Base-by-base conservation (phyloP, 129 eudicot species). In the Scalesia atractyloides region DNA sequence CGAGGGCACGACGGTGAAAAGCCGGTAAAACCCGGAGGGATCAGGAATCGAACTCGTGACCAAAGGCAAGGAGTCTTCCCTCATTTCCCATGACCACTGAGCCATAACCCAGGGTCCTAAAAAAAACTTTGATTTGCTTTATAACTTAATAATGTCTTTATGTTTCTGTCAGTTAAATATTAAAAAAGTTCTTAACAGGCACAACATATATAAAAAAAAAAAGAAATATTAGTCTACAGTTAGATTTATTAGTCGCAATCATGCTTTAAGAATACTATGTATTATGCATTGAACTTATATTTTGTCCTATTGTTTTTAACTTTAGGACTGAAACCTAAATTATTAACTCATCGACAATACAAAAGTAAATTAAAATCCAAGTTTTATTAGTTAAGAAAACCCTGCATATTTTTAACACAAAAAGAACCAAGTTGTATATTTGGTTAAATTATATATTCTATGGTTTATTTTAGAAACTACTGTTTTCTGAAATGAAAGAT, bases 131-230 rank as follows among this genome's bases (percentile, higher is more conserved):
- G 53, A 33, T 62, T 34, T 62, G 24, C 24, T 36, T 34, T 16
- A 14, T 62, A 34, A 36, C 48, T 62, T 62, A 34, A 62, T 62
- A 62, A 36, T 62, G 46, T 61, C 13, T 61, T 13, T 33, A 61
- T 33, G 7, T 5, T 61, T 61, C 44, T 30, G 20, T 15, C 13
- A 30, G 15, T 30, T 33, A 13, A 24, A 13, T 59, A 13, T 14
- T 59, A 14, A 18, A 17, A 59, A 22, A 4, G 8, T 59, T 56
- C 34, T 56, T 56, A 56, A 56, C 10, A 18, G 16, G 64, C 37
- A 5, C 44, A 30, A 14, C 5, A 30, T 60, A 60, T 60, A 13
- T 9, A 13, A 26, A 60, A 41, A 8, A 13, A 26, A 60, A 41
- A 8, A 41, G 10, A 41, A 41, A 41, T 41, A 30, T 30, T 10